Percentiles rank a stretch among this genome's conserved stretches.
phyloP scores from a whole-genome alignment of 2,329 filamentous ascomycete species.

The Didymellaceae sp. region DNA sequence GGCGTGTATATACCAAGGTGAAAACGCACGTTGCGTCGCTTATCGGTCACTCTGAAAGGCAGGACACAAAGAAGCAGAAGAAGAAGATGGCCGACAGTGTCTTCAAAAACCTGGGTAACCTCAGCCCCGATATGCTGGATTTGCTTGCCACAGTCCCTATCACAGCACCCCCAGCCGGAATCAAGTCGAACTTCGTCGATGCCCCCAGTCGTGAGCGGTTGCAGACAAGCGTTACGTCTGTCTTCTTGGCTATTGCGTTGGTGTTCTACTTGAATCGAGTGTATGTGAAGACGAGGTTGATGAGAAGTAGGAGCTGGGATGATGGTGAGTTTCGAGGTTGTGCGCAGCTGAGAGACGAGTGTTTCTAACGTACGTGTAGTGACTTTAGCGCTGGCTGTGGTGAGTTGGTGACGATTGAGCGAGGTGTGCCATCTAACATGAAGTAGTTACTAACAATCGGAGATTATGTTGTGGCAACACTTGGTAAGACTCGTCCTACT shows the following conservation, averaged over 20 bases:
- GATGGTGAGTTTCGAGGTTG: too few species aligned
- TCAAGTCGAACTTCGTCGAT: slow-evolving; percentile 12
- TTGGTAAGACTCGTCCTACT: too few species aligned
- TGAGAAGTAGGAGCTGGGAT: not conserved
- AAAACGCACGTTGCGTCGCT: too few species aligned
- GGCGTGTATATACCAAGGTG: too few species aligned
- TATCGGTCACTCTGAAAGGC: too few species aligned
- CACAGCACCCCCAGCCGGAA: slow-evolving; percentile 10
- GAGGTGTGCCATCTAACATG: too few species aligned
- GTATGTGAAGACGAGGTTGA: not conserved
- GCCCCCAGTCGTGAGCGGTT: slow-evolving; percentile 6
- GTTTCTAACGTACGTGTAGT: not conserved
- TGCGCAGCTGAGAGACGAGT: not conserved
- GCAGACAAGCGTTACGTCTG: slow-evolving; percentile 6
- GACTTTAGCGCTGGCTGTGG: not conserved
- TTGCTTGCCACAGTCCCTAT: slow-evolving; percentile 4
- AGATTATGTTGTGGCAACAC: too few species aligned
- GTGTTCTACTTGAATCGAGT: not conserved
- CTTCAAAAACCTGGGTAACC: not conserved
- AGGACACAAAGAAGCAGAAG: too few species aligned
- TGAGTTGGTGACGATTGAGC: not conserved
- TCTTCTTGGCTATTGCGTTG: not conserved
- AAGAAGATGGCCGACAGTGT: not conserved
- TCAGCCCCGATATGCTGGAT: not conserved
- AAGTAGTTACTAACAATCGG: too few species aligned